Conservation (phyloP, 179 eudicot species). For the Beta macrorhiza region DNA sequence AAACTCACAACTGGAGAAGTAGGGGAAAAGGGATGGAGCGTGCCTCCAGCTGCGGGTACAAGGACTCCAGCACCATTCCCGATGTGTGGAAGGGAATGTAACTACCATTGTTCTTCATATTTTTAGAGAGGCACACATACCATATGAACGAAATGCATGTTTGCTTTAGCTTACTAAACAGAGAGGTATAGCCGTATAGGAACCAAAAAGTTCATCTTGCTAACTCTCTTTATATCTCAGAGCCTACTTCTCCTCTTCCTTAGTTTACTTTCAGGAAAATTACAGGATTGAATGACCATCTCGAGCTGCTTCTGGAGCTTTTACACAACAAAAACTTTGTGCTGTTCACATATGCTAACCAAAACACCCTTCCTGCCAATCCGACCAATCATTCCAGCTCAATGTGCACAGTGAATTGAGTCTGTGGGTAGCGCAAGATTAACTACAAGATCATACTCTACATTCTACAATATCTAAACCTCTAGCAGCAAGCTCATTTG, state of each 20-base stretch:
- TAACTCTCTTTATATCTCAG: neutral
- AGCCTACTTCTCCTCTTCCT: constrained; percentile 31
- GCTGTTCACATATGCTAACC: constrained; percentile 74
- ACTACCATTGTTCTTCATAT: neutral
- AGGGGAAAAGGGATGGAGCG: too few species aligned
- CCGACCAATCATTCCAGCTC: constrained; percentile 85
- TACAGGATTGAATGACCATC: constrained; percentile 57
- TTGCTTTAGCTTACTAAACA: neutral
- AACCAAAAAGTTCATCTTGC: neutral
- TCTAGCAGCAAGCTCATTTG: constrained; percentile 90
- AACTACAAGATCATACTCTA: constrained; percentile 93
- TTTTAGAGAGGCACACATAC: neutral
- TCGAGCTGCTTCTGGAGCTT: constrained; percentile 82
- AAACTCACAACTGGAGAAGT: too few species aligned
- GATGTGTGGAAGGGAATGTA: neutral
- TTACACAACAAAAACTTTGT: constrained; percentile 69
- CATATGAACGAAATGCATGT: constrained; percentile 1
- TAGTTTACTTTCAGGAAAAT: constrained; percentile 73
- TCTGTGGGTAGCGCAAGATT: constrained; percentile 84
- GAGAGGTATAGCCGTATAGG: neutral
- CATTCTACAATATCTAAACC: constrained; percentile 58
- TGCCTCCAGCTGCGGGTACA: too few species aligned
- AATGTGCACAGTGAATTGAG: constrained; percentile 79
- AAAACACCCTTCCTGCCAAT: constrained; percentile 81
- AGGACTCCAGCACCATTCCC: too few species aligned